phyloP scores from a whole-genome alignment of 305 asterid species.

The Ajuga reptans region DNA sequence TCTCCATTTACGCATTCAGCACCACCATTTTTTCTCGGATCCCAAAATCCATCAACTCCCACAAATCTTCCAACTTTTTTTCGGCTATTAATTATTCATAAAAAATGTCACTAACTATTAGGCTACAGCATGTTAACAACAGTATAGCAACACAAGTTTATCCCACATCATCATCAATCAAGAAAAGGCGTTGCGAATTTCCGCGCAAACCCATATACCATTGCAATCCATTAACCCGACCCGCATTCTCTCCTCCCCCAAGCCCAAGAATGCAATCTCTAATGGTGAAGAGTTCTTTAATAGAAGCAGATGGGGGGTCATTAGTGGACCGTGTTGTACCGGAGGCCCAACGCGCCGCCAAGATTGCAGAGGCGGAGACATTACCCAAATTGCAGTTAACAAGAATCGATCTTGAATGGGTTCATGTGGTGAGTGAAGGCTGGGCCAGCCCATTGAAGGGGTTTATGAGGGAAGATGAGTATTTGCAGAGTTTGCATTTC shows the following conservation, averaged over 20 bases:
- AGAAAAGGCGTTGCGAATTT: constrained; percentile 28
- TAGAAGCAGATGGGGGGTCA: constrained; percentile 73
- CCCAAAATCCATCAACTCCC: constrained; percentile 8
- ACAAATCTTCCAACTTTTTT: neutral
- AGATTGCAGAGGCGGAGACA: constrained; percentile 41
- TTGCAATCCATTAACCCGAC: constrained; percentile 37
- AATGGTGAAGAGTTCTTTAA: constrained; percentile 53
- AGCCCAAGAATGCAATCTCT: neutral
- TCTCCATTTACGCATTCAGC: neutral
- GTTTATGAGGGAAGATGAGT: constrained; percentile 77
- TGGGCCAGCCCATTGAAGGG: constrained; percentile 83
- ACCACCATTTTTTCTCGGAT: constrained; percentile 23
- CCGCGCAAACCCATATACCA: constrained; percentile 37
- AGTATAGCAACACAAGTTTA: constrained; percentile 16
- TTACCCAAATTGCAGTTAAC: constrained; percentile 51
- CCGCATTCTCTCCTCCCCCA: constrained; percentile 18
- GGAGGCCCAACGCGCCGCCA: constrained; percentile 35
- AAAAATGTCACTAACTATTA: constrained; percentile 49
- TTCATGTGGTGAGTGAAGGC: constrained; percentile 77
- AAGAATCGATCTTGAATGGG: constrained; percentile 76
- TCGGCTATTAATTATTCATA: neutral
- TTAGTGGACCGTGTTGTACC: constrained; percentile 71
- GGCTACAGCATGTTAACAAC: constrained; percentile 36
- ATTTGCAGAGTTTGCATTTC: constrained; percentile 77
- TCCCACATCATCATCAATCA: constrained; percentile 20